phyloP scores from a whole-genome alignment of 1,139 yeast species.

The Yamadazyma siamensis region DNA sequence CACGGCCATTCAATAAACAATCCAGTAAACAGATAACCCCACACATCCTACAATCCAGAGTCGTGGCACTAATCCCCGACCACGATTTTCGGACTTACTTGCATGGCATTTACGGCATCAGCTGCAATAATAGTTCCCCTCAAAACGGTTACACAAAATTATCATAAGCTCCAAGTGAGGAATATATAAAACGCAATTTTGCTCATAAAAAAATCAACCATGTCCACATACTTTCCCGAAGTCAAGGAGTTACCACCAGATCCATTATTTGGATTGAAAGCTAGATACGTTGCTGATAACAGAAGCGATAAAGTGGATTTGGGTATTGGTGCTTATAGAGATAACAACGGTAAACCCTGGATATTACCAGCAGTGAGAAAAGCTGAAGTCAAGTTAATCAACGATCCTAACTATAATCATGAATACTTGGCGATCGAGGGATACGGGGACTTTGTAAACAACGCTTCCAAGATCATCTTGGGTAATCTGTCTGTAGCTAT shows the following conservation, averaged over 20 bases:
- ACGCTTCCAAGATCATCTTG: constrained; percentile 76
- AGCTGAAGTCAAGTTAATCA: constrained; percentile 58
- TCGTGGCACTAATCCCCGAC: no score
- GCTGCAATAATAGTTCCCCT: constrained; percentile 1
- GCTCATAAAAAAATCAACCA: constrained; percentile 8
- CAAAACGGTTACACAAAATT: no score
- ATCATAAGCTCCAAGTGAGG: no score
- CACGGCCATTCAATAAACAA: no score
- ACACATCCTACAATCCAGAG: no score
- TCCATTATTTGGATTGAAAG: constrained; percentile 80
- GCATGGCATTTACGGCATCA: no score
- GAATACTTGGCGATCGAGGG: constrained; percentile 90
- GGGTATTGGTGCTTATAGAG: constrained; percentile 97
- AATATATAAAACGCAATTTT: no score
- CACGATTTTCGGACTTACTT: no score
- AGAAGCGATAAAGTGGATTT: constrained; percentile 74
- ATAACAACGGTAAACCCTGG: constrained; percentile 90
- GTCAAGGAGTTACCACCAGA: constrained; percentile 69
- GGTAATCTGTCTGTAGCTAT: constrained; percentile 64
- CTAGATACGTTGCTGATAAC: constrained; percentile 63
- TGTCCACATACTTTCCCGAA: constrained; percentile 42
- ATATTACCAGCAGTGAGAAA: constrained; percentile 79
- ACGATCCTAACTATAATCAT: constrained; percentile 70
- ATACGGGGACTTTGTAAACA: constrained; percentile 59
- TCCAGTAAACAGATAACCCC: no score